These are phyloP conservation scores for Mallotus nudiflorus DNA, from an alignment of 345 rosid species.

Conservation along the genomic window DNA sequence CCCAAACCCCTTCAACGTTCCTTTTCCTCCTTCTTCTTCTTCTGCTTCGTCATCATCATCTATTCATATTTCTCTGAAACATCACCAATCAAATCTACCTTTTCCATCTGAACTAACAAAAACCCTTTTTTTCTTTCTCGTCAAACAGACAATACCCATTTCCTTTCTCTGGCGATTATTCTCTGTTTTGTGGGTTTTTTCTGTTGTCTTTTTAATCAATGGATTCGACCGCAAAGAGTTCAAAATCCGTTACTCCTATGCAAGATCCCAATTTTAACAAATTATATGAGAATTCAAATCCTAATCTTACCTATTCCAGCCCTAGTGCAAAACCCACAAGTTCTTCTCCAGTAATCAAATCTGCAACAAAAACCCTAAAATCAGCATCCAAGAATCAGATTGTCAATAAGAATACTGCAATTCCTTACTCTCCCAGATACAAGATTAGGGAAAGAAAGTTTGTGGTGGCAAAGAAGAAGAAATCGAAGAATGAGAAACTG, in stretches of 20 bases:
- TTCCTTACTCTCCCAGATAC: constrained; percentile 53
- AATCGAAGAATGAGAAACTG: constrained; percentile 44
- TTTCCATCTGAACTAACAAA: background rate
- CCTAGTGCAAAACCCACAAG: constrained; percentile 31
- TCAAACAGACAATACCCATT: background rate
- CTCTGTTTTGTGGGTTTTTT: background rate
- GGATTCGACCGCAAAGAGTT: constrained; percentile 47
- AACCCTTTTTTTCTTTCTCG: background rate
- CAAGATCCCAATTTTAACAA: constrained; percentile 48
- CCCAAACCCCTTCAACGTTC: constrained; percentile 19
- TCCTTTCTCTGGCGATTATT: background rate
- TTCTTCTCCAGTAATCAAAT: constrained; percentile 57
- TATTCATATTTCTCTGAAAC: too few relatives aligned
- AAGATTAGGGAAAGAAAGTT: constrained; percentile 78
- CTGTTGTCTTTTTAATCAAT: too few relatives aligned
- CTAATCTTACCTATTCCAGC: constrained; percentile 54
- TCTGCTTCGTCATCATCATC: too few relatives aligned
- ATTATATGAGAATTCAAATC: constrained; percentile 63
- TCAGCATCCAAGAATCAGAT: constrained; percentile 34
- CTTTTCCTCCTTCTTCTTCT: constrained; percentile 12
- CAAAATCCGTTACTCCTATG: constrained; percentile 51
- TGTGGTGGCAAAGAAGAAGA: constrained; percentile 84
- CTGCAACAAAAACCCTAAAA: constrained; percentile 55
- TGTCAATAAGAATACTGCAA: constrained; percentile 21
- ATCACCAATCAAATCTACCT: too few relatives aligned